Base-by-base conservation (phyloP, 805 yeast species). In the Candida insectalens region DNA sequence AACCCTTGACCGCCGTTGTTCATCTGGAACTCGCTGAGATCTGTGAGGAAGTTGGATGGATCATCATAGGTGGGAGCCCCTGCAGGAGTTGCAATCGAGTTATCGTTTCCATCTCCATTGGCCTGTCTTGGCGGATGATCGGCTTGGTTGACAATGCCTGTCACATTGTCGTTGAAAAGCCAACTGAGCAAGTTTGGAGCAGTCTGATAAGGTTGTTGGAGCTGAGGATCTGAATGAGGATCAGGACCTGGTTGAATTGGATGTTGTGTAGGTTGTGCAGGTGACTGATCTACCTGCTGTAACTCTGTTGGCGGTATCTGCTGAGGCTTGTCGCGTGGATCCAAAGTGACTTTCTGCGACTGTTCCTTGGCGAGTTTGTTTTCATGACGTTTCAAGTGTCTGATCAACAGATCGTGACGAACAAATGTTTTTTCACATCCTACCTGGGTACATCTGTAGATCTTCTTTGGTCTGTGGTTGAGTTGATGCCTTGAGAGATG, bases 401-500 rank as follows among this genome's bases (percentile, higher is more conserved):
- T 44, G 5, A 52, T 57, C 19, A 65, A 59, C 29, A 77, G 53
- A 47, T 77, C 85, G 36, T 63, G 66, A 27, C 85, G 54, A 1
- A 77, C 84, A 59, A 77, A 77, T 0, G 77, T 70, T 50, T 73
- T 74, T 1, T 63, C 59, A 48, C 85, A 77, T 3, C 57, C 55
- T 8, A 65, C 57, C n/a, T 36, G 37, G 3, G 42, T 23, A 49
- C 85, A 77, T 18, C 59, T 60, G 46, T 65, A 76, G 8, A 77
- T 72, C 34, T 68, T 69, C 15, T 66, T 60, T 2, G 74, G 72
- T 36, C 65, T 62, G 42, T 77, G 84, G 47, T 77, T 77, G 33
- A 77, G 59, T 45, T 72, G 67, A 47, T 77, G 84, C 33, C 84
- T 56, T 2, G 81, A 65, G 12, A 77, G 50, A 54, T 77, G 84